Base-by-base conservation (phyloP, 495 filamentous ascomycete genomes). In the Daldinia caldariorum region DNA sequence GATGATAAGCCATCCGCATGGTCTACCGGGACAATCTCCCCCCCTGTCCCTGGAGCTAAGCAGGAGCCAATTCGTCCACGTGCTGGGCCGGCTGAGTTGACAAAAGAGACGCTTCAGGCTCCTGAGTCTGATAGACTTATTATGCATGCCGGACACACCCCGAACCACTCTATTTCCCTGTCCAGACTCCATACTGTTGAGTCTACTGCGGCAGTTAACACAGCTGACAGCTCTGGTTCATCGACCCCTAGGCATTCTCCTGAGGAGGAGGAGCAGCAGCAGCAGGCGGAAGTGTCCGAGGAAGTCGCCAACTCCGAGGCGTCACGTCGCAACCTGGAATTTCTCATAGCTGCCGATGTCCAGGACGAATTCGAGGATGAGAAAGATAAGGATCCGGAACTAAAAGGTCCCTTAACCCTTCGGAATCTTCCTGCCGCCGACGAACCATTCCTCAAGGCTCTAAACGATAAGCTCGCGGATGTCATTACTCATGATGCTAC, bases 131-230 rank as follows among this genome's bases (percentile, higher is more conserved):
- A 72, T 35, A 77, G 83, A 37, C 80, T 83, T 16, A 84, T 75
- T 0, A 84, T 84, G 80, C 81, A 84, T 50, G 83, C 83, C 9
- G 83, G 83, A 26, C 81, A 84, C 56, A 84, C 82, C 1, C 83
- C 83, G 14, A 83, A 75, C 43, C 83, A 83, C 57, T 83, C 82
- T 4, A 75, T 83, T 49, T 83, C 80, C 12, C 61, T 79, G 3
- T 74, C 74, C 22, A 55, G 70, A 7, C 26, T 83, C 7, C 76
- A 80, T 6, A 82, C 81, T 4, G 74, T 76, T 6, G 58, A 77
- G 0, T 79, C 77, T 26, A 80, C 79, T 0, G 75, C 68, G 6
- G 75, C 58, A 29, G 70, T 75, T 0, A 82, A 81, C 41, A 74
- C 76, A 13, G 71, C 73, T 51, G 49, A 49, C 38, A 82, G 79